A percentile compares a stretch with the other conserved stretches of the same genome.
phyloP scores from a whole-genome alignment of 441 rosid species.

The Bocquillonia castaneifolia region DNA sequence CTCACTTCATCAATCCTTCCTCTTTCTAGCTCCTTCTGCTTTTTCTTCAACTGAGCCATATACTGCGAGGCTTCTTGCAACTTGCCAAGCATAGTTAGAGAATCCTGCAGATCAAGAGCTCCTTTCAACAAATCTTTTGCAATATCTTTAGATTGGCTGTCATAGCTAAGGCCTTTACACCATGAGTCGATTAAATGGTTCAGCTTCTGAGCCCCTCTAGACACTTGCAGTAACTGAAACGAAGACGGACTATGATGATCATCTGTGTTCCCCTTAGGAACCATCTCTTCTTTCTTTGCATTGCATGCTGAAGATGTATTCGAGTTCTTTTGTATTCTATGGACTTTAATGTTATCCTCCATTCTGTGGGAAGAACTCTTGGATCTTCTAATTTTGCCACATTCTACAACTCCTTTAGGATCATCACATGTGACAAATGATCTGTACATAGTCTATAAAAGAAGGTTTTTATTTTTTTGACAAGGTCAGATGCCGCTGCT shows the following conservation, averaged over 20 bases:
- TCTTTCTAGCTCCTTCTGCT: conserved; percentile 33
- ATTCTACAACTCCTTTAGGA: conserved; percentile 78
- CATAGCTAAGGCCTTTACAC: conserved; percentile 43
- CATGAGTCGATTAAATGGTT: conserved; percentile 63
- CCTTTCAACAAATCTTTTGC: conserved; percentile 74
- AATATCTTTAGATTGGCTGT: conserved; percentile 49
- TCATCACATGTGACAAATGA: conserved; percentile 84
- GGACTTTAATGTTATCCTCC: conserved; percentile 35
- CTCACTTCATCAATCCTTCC: conserved; percentile 29
- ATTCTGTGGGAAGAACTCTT: conserved; percentile 36
- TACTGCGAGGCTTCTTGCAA: conserved; percentile 66
- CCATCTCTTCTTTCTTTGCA: conserved; percentile 35
- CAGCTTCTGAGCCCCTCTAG: conserved; percentile 74
- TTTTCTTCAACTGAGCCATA: conserved; percentile 45
- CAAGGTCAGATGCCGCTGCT: conserved; percentile 27
- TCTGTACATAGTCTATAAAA: conserved; percentile 66
- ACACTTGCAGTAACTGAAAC: conserved; percentile 71
- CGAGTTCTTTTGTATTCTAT: conserved; percentile 28
- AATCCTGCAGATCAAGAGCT: conserved; percentile 84
- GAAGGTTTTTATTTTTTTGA: conserved; percentile 10
- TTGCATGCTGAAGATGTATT: conserved; percentile 15
- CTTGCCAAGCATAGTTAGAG: conserved; percentile 65
- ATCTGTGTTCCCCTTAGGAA: conserved; percentile 24
- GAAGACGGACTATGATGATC: conserved; percentile 37
- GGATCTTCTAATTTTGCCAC: conserved; percentile 66